Base-by-base conservation (phyloP, 768 basidiomycete species). In the Mycena chlorophos region DNA sequence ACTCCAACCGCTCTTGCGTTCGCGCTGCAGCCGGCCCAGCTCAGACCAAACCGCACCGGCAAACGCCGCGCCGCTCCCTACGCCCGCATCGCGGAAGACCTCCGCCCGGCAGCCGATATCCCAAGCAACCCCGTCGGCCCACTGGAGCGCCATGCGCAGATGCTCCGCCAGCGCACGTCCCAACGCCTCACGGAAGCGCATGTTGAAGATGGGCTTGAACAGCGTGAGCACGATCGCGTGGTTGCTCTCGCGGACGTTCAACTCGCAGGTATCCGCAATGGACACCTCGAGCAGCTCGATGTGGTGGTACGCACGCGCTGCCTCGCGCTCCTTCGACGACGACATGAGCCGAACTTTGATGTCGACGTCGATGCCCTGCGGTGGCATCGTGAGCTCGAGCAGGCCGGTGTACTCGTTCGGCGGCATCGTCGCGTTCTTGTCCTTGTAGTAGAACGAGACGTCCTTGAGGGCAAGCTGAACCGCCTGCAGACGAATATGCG, bases 371-470 rank as follows among this genome's bases (percentile, higher is more conserved):
- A 90, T 69, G 27, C 87, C 88, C 56, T 87, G 80, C 2, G 79
- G 77, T 0, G 88, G 88, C 6, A 90, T 76, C 12, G 71, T 77
- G 53, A 89, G 76, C 34, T 76, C 80, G 43, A 88, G 71, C 29
- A 88, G 73, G 0, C 88, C 88, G 1, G 78, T 83, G 67, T 81
- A 83, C 49, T 85, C 80, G 48, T 69, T 70, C 0, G 85, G 85
- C 0, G 81, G 77, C 39, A 87, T 54, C 2, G 74, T 60, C 3
- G 82, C 72, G 2, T 68, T 71, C 63, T 86, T 83, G 69, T 90
- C 87, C 31, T 77, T 78, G 69, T 87, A 89, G 69, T 80, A 89
- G 74, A 90, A 90, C 0, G 88, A 88, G 0, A 90, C 79, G 28
- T 89, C 83, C 55, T 76, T 71, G 42, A 89, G 78, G 8, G 72